A percentile compares a stretch with the other conserved stretches of the same genome.
These are phyloP conservation scores for Phoma sp. DNA, from an alignment of 2,329 filamentous ascomycete species.

Conservation along the genomic window DNA sequence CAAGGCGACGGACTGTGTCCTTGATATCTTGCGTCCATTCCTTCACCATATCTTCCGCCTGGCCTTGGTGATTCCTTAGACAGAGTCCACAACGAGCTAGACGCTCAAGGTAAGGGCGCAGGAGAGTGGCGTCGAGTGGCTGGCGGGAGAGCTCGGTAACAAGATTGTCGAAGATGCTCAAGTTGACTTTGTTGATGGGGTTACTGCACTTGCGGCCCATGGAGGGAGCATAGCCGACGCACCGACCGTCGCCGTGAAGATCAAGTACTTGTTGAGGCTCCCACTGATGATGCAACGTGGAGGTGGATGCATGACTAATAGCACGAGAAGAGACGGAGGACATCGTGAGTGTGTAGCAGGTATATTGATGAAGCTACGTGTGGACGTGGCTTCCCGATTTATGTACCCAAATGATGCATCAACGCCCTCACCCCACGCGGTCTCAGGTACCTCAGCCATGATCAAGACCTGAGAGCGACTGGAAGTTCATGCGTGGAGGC, in stretches of 20 bases:
- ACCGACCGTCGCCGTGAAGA: slow-evolving; percentile 14
- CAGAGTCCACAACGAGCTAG: slow-evolving; percentile 21
- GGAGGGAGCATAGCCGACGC: slow-evolving; percentile 18
- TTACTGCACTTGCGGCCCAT: slow-evolving; percentile 17
- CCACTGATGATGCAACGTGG: slow-evolving; percentile 10
- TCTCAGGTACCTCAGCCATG: background rate
- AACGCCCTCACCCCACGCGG: background rate
- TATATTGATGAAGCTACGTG: background rate
- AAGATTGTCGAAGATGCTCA: background rate
- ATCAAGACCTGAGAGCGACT: background rate
- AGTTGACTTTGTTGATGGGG: slow-evolving; percentile 1
- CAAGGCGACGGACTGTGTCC: background rate
- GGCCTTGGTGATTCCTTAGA: background rate
- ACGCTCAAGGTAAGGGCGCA: slow-evolving; percentile 10
- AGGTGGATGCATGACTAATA: background rate
- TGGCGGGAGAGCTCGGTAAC: slow-evolving; percentile 9
- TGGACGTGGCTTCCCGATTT: background rate
- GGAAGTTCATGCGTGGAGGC: slow-evolving; percentile 1
- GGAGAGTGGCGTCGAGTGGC: slow-evolving; percentile 11
- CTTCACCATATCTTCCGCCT: slow-evolving; percentile 1
- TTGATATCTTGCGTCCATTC: slow-evolving; percentile 8
- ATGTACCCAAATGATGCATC: background rate
- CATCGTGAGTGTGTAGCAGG: background rate
- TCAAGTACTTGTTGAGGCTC: slow-evolving; percentile 14
- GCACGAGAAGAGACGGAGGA: background rate